A percentile compares a stretch with the other conserved stretches of the same genome.
These are phyloP conservation scores for Symbiodinium pilosum DNA, from an alignment of 73 alveolate species.

Conservation along the genomic window DNA sequence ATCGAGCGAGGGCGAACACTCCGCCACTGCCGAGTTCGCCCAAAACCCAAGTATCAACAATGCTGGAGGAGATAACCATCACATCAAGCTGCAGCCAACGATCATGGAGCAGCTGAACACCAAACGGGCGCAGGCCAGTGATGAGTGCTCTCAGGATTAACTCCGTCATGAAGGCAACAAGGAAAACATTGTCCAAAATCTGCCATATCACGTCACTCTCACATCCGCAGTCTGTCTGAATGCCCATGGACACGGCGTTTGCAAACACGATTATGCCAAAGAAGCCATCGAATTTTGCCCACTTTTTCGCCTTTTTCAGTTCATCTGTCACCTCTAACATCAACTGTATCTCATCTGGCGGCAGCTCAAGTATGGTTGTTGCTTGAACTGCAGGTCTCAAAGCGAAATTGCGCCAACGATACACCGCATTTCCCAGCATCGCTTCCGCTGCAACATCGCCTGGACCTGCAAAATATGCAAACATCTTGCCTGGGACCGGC, in stretches of 20 bases:
- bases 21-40: conserved; percentile 89
- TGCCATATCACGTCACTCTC: conserved; percentile 59
- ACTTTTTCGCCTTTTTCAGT: conserved; percentile 4
- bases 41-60: conserved; percentile 48
- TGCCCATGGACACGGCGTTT: conserved; percentile 62
- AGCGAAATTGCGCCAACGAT: conserved; percentile 64
- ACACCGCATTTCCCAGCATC: conserved; percentile 25
- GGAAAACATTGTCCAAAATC: conserved; percentile 49
- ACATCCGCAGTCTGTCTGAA: conserved; percentile 54
- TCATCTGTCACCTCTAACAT: conserved; percentile 55
- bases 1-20: conserved; percentile 49
- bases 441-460: conserved; percentile 70
- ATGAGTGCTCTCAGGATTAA: conserved; percentile 21
- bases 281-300: conserved; percentile 1
- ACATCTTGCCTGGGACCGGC: conserved; percentile 68
- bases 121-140: conserved; percentile 40
- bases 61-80: conserved; percentile 23
- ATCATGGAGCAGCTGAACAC: conserved; percentile 19
- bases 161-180: conserved; percentile 46
- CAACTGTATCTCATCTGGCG: conserved; percentile 72
- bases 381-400: conserved; percentile 69
- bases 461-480: conserved; percentile 50
- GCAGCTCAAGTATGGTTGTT: conserved; percentile 50
- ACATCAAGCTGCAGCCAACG: conserved; percentile 65
- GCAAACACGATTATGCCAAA: conserved; percentile 47